Evolutionary conservation across 441 rosid species (phyloP), one percentile per base, ranked within the genome.

Genomic region (Mallotus repandus): DNA sequence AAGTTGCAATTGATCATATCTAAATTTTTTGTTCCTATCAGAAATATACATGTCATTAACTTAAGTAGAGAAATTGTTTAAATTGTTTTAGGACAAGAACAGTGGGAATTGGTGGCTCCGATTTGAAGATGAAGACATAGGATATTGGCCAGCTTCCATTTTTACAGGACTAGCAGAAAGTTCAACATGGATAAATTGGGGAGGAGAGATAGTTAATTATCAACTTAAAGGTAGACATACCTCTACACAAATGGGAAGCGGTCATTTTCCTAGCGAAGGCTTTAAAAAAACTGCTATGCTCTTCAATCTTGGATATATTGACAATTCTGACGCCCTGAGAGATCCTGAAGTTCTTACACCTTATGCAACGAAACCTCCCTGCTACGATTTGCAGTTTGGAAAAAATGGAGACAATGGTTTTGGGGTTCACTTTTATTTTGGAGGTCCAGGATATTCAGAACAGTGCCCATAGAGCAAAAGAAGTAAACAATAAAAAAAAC

Each of bases 221-320:
- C 1, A 19, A 14, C 0, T 41, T 9, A 9, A 4, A 29, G 48
- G 25, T 7, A 43, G 15, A 0, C 71, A 68, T 57, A 68, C 48
- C 6, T 29, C 60, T 4, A 72, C 84, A n/a, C 74, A 74, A 63
- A 78, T 78, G 84, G 83, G 86, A 15, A 77, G 79, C 46, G 84
- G 81, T 9, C 82, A 78, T 76, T 81, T 68, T 32, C 25, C 80
- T 0, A 2, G 4, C 1, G 77, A 76, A 76, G 73, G 80, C 9
- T 63, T 1, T 7, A 16, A 29, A n/a, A 78, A 59, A 56, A 74
- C 79, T 0, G 66, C 61, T 35, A 19, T 11, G 9, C 4, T 71
- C 16, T 32, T 4, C 0, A 22, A 57, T 21, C 49, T 76, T 10
- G 60, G 29, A 9, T 70, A 52, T 6, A 9, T 76, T 9, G 79